Conservation (phyloP, 2,329 filamentous ascomycete species). For the Alternaria tenuissima region DNA sequence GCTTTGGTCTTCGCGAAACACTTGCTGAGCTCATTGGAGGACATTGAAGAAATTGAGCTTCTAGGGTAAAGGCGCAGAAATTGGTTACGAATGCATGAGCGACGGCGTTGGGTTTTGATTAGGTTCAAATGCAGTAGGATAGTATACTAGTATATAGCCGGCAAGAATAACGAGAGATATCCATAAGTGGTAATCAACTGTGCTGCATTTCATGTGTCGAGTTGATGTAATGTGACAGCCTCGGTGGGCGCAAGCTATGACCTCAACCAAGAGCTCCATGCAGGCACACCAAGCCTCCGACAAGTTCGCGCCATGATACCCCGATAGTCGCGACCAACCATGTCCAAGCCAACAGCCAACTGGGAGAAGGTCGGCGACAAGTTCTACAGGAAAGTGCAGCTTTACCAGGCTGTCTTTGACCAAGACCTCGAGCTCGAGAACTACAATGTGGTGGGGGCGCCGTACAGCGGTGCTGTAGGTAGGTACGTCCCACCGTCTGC, state of each 20-base stretch:
- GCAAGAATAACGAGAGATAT: slow-evolving; percentile 5
- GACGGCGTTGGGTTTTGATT: slow-evolving; percentile 34
- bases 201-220: neutral
- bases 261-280: slow-evolving; percentile 19
- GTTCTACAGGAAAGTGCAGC: slow-evolving; percentile 93
- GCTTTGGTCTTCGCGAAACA: slow-evolving; percentile 59
- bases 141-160: slow-evolving; percentile 19
- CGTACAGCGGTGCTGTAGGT: slow-evolving; percentile 94
- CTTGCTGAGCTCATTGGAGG: slow-evolving; percentile 30
- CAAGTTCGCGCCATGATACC: slow-evolving; percentile 28
- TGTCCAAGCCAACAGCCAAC: slow-evolving; percentile 76
- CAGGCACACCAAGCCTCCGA: slow-evolving; percentile 11
- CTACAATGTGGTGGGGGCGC: slow-evolving; percentile 89
- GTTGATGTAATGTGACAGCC: neutral
- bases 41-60: neutral
- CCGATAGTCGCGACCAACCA: slow-evolving; percentile 29
- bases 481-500: slow-evolving; percentile 42
- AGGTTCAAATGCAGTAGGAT: neutral
- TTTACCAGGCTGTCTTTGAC: slow-evolving; percentile 94
- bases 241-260: slow-evolving; percentile 20
- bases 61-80: slow-evolving; percentile 1
- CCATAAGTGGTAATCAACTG: neutral
- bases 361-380: slow-evolving; percentile 94
- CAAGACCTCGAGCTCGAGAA: slow-evolving; percentile 93
- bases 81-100: slow-evolving; percentile 43